These are phyloP conservation scores for Fagopyrum esculentum DNA, from an alignment of 148 eudicot genomes.

Conservation along the genomic window DNA sequence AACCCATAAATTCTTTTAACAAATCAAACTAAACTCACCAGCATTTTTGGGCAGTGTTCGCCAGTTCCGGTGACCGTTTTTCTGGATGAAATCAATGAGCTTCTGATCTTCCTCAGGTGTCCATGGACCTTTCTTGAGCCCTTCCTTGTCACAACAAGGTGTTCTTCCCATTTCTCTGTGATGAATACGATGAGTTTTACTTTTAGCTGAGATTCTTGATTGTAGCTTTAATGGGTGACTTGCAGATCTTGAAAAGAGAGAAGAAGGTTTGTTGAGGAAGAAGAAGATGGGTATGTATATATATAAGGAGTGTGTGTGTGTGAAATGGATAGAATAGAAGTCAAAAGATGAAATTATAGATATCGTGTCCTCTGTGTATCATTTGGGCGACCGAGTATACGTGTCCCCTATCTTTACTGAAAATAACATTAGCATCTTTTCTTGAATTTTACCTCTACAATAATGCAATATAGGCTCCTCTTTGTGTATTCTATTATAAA, in stretches of 20 bases:
- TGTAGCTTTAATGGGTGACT: neutral
- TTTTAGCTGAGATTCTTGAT: neutral
- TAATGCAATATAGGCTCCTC: neutral
- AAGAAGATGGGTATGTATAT: neutral
- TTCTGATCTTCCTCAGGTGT: slow-evolving; percentile 16
- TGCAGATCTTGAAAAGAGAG: neutral
- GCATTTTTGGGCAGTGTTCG: slow-evolving; percentile 13
- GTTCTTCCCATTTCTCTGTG: slow-evolving; percentile 14
- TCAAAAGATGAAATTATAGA: slow-evolving; percentile 2
- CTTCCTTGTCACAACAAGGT: slow-evolving; percentile 11
- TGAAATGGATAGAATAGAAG: slow-evolving; percentile 1
- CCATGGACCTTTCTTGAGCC: slow-evolving; percentile 18
- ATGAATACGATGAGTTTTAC: neutral
- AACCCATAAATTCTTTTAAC: neutral
- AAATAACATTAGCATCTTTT: neutral
- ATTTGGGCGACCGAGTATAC: slow-evolving; percentile 5
- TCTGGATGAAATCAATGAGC: slow-evolving; percentile 10
- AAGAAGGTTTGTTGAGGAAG: neutral
- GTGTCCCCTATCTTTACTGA: slow-evolving; percentile 4
- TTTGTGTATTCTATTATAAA: neutral
- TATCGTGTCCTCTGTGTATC: slow-evolving; percentile 9
- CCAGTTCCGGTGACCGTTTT: slow-evolving; percentile 9
- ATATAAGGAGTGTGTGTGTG: neutral
- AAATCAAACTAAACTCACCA: neutral
- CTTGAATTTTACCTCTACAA: neutral